Conservation (phyloP, 257 asterid species). For the Solanum dulcamara region DNA sequence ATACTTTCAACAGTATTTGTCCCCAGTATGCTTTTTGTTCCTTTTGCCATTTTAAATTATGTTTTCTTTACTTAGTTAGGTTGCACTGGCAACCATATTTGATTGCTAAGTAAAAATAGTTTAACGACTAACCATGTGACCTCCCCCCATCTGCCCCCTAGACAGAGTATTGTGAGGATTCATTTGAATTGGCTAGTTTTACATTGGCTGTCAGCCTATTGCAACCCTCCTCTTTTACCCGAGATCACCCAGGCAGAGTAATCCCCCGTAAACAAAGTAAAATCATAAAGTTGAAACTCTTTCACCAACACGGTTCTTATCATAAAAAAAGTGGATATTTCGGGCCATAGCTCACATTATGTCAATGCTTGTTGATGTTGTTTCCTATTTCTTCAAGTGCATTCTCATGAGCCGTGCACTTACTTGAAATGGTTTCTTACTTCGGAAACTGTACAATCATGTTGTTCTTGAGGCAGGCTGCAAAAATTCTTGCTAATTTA, state of each 20-base stretch:
- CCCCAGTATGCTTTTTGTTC: not conserved
- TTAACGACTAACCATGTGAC: not conserved
- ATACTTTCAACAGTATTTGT: not conserved
- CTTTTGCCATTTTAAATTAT: not conserved
- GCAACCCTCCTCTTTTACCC: not conserved
- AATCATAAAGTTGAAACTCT: not conserved
- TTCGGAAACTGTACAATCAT: not conserved
- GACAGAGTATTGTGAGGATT: not conserved
- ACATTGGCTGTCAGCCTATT: not conserved
- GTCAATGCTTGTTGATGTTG: not conserved
- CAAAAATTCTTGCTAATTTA: constrained; percentile 48
- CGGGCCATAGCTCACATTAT: not conserved
- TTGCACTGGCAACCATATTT: not conserved
- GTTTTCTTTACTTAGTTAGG: not conserved
- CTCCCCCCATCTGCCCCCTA: not conserved
- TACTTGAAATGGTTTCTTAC: not conserved
- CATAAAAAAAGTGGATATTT: not conserved
- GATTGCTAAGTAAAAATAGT: not conserved
- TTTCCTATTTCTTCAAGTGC: not conserved
- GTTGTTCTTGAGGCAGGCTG: constrained; percentile 35
- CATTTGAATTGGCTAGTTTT: not conserved
- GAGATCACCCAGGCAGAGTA: not conserved
- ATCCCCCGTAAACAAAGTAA: not conserved
- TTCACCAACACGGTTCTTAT: not conserved
- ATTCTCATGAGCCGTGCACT: not conserved